Evolutionary conservation across 163 green algal genomes (phyloP), one percentile per base, ranked within the genome.

Genomic region (Trebouxiophyceae sp.): DNA sequence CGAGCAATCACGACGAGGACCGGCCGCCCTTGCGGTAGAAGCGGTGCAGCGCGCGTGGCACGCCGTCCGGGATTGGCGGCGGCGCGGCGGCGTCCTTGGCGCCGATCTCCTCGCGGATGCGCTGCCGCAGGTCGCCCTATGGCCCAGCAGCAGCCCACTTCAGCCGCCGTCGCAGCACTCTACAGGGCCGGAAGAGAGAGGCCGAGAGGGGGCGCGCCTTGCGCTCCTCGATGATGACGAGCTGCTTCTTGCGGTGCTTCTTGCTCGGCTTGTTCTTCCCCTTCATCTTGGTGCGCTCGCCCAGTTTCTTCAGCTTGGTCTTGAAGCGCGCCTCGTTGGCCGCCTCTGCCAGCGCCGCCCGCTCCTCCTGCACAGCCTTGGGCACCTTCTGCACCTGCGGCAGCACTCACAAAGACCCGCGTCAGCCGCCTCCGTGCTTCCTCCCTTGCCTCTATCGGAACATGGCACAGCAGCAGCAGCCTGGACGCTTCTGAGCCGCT

Each of bases 211-310:
- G 29, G 2, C 32, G 54, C 0, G 77, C 77, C 70, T 89, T 89
- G 33, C 70, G 72, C 56, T 95, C 89, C 72, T 93, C 84, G 19
- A 95, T 84, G 62, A 96, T 86, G 68, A 94, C 93, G 59, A 58
- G 69, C 77, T 95, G 84, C 81, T 93, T 93, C 75, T 91, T 91
- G 54, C 72, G 66, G 59, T 88, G 78, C 54, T 79, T 75, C 71
- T 80, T 77, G 29, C 70, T 89, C n/a, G 91, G 85, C 75, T 82
- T 89, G 82, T 96, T 97, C 76, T 95, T 94, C 63, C 91, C 91
- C 84, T 94, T 95, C 86, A 95, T 93, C 7, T 57, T 66, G 19
- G 68, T 81, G 68, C 87, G 87, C n/a, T 46, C 69, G 34, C 91
- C 86, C 32, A 77, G 73, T 69, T 85, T 72, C 4, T 71, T 62